Conservation (phyloP, 2,329 filamentous ascomycete species). For the Penicillium sp. region DNA sequence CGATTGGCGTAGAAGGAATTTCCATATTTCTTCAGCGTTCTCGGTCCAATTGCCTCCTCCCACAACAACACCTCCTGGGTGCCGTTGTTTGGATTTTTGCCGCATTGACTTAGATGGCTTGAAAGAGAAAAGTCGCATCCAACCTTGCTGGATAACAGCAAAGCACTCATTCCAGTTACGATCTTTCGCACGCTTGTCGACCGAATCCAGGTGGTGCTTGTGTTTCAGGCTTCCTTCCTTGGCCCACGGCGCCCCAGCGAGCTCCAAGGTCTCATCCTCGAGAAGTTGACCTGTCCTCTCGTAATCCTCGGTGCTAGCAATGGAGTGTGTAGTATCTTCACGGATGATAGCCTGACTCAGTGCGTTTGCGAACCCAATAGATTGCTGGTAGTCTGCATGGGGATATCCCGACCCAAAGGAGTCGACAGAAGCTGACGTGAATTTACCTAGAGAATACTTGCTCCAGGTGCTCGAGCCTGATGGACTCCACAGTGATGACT, state of each 20-base stretch:
- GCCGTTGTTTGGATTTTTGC: conserved; percentile 63
- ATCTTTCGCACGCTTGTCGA: conserved; percentile 91
- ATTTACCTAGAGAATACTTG: conserved; percentile 86
- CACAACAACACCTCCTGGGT: conserved; percentile 70
- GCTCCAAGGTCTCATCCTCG: conserved; percentile 89
- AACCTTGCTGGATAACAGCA: conserved; percentile 93
- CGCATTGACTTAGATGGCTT: conserved; percentile 74
- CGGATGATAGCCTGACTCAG: conserved; percentile 96
- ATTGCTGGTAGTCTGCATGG: conserved; percentile 86
- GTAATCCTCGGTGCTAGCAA: conserved; percentile 63
- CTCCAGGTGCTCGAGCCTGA: conserved; percentile 94
- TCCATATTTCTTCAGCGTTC: conserved; percentile 86
- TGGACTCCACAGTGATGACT: conserved; percentile 88
- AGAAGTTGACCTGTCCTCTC: conserved; percentile 69
- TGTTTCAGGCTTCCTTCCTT: conserved; percentile 96
- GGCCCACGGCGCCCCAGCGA: conserved; percentile 94
- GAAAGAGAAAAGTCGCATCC: conserved; percentile 93
- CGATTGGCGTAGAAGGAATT: conserved; percentile 86
- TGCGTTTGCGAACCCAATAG: conserved; percentile 96
- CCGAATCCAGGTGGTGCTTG: conserved; percentile 90
- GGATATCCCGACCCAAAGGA: conserved; percentile 80
- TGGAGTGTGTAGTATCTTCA: conserved; percentile 65
- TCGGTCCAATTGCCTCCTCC: conserved; percentile 98
- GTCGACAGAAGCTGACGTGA: conserved; percentile 90
- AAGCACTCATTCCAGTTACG: conserved; percentile 95